Conservation (phyloP, 352 stramenopile genomes). For the Phytophthora brassicae region DNA sequence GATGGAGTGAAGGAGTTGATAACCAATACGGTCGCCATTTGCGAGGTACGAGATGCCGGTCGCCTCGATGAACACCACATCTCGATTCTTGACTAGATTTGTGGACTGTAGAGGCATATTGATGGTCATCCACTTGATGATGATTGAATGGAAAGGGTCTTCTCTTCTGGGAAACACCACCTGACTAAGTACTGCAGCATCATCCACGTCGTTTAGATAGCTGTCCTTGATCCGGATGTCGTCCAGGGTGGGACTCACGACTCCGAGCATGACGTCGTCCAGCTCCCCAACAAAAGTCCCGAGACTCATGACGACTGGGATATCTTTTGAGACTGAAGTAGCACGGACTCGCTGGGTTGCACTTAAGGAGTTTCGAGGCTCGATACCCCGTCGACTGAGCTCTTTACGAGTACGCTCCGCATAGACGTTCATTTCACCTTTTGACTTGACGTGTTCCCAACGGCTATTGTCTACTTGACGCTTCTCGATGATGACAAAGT, state of each 20-base stretch:
- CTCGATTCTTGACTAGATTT: conserved; percentile 43
- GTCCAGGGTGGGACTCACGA: conserved; percentile 34
- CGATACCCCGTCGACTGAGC: conserved; percentile 14
- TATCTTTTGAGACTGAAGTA: conserved; percentile 8
- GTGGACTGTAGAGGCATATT: conserved; percentile 30
- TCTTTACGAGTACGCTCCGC: conserved; percentile 17
- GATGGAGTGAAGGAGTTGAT: conserved; percentile 38
- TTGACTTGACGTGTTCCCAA: conserved; percentile 28
- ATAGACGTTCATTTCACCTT: conserved; percentile 23
- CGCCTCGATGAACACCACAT: conserved; percentile 49
- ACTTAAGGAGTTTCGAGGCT: conserved; percentile 4
- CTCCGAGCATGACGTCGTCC: conserved; percentile 38
- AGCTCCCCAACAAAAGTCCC: conserved; percentile 28
- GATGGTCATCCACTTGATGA: conserved; percentile 39
- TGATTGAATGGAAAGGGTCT: conserved; percentile 43
- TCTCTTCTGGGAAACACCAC: conserved; percentile 42
- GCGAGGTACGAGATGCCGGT: conserved; percentile 39
- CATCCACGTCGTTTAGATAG: conserved; percentile 43
- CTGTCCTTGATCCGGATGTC: conserved; percentile 37
- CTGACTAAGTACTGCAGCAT: conserved; percentile 36
- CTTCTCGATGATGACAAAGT: conserved; percentile 17
- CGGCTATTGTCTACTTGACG: conserved; percentile 22
- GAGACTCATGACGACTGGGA: conserved; percentile 26
- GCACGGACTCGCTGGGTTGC: conserved; percentile 14
- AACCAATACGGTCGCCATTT: conserved; percentile 35